These are phyloP conservation scores for Arthrobotrys musiformis DNA, from an alignment of 2,329 filamentous ascomycete species.

Conservation along the genomic window DNA sequence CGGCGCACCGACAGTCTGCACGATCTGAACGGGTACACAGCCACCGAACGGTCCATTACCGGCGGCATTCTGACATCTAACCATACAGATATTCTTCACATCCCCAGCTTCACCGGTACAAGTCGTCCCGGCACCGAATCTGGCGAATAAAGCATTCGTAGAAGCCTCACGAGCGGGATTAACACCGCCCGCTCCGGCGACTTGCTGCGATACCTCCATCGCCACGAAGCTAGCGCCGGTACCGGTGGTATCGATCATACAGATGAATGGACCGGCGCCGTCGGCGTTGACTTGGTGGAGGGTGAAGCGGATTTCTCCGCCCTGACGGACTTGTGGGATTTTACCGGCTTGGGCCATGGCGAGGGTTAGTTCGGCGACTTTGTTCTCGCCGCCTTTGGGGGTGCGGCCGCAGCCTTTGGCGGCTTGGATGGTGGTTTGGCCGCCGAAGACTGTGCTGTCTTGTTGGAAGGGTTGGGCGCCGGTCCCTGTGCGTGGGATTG, in stretches of 20 bases:
- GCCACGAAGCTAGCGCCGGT: constrained; percentile 64
- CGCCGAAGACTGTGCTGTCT: constrained; percentile 23
- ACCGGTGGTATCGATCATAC: constrained; percentile 72
- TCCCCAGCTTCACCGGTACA: constrained; percentile 73
- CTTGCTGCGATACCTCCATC: constrained; percentile 27
- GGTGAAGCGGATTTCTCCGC: constrained; percentile 71
- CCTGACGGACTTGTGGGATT: constrained; percentile 70
- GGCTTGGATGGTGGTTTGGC: constrained; percentile 14
- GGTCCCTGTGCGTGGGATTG: constrained; percentile 27
- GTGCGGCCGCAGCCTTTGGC: constrained; percentile 71
- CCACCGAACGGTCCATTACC: constrained; percentile 73
- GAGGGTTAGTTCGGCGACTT: constrained; percentile 61
- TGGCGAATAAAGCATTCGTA: constrained; percentile 23
- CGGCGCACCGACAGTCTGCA: constrained; percentile 17
- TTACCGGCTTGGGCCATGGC: constrained; percentile 21
- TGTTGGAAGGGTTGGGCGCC: constrained; percentile 10
- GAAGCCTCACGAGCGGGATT: constrained; percentile 4
- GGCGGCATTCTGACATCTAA: constrained; percentile 72
- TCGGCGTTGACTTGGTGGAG: constrained; percentile 64
- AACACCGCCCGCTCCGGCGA: constrained; percentile 16
- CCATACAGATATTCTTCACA: constrained; percentile 71
- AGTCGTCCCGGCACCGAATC: neutral
- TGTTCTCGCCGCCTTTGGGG: constrained; percentile 69
- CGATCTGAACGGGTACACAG: constrained; percentile 69
- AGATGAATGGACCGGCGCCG: constrained; percentile 67